phyloP scores from a whole-genome alignment of 257 asterid species.

The Solanum dulcamara region DNA sequence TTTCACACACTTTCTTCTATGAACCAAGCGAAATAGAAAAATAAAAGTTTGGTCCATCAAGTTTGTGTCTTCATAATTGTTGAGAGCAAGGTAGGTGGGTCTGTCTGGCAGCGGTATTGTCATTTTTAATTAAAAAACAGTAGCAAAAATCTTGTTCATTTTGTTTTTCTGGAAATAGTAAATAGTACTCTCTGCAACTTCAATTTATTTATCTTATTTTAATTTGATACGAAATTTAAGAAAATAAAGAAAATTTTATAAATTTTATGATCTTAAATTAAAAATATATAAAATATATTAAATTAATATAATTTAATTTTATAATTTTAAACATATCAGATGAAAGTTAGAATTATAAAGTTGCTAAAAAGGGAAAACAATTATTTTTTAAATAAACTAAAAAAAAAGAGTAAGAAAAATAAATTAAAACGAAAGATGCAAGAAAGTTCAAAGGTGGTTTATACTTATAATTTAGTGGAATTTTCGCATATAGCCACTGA shows the following conservation, averaged over 20 bases:
- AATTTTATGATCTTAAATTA: not conserved
- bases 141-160: not conserved
- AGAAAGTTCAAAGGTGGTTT: not conserved
- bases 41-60: not conserved
- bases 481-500: no score
- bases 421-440: no score
- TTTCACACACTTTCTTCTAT: not conserved
- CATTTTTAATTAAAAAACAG: not conserved
- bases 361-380: not conserved
- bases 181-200: rapidly evolving
- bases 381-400: not conserved
- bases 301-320: not conserved
- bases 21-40: not conserved
- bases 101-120: not conserved
- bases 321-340: rapidly evolving
- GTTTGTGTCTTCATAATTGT: not conserved
- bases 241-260: not conserved
- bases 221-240: not conserved
- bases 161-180: not conserved
- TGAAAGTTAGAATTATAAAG: not conserved
- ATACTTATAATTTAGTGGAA: no score
- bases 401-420: no score
- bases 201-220: no score
- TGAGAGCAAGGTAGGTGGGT: not conserved
- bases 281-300: not conserved